Evolutionary conservation across 495 filamentous ascomycete genomes (phyloP).

Genomic region (Trichocladium antarcticum): DNA sequence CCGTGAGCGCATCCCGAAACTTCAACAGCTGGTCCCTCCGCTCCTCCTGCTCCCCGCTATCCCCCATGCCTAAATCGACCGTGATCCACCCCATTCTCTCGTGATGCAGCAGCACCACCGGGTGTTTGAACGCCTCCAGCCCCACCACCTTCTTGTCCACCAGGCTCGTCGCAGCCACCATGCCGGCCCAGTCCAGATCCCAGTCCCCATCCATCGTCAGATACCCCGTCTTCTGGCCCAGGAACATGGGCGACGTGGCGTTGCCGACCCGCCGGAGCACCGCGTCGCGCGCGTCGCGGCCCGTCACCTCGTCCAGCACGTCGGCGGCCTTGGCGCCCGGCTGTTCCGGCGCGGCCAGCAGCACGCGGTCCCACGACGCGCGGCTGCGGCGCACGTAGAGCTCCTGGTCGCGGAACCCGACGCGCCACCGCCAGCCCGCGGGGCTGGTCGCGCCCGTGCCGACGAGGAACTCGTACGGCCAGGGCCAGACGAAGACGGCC

Average conservation of each 20-base stretch:
- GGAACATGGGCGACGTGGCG: constrained; percentile 50
- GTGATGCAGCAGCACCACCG: constrained; percentile 53
- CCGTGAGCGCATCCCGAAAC: constrained; percentile 59
- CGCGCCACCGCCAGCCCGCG: constrained; percentile 53
- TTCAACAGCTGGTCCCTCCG: constrained; percentile 51
- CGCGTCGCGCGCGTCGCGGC: constrained; percentile 16
- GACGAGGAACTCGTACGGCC: constrained; percentile 63
- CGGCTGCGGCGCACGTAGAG: constrained; percentile 62
- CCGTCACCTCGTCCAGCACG: neutral
- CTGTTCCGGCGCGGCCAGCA: constrained; percentile 17
- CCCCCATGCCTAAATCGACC: constrained; percentile 41
- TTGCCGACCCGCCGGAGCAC: constrained; percentile 28
- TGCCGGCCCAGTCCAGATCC: constrained; percentile 68
- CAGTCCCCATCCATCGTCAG: constrained; percentile 66
- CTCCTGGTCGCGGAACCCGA: constrained; percentile 61
- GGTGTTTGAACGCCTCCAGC: constrained; percentile 50
- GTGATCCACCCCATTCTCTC: constrained; percentile 56
- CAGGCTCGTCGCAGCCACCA: constrained; percentile 56
- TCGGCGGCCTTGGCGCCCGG: no score
- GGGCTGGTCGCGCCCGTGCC: constrained; percentile 43
- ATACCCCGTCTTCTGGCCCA: constrained; percentile 64
- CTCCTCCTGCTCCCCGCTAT: constrained; percentile 43
- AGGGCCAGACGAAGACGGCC: constrained; percentile 54
- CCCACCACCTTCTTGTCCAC: constrained; percentile 48
- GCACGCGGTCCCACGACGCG: constrained; percentile 42